phyloP scores from a whole-genome alignment of 2,329 filamentous ascomycete genomes.

The Cyphellophora europaea region DNA sequence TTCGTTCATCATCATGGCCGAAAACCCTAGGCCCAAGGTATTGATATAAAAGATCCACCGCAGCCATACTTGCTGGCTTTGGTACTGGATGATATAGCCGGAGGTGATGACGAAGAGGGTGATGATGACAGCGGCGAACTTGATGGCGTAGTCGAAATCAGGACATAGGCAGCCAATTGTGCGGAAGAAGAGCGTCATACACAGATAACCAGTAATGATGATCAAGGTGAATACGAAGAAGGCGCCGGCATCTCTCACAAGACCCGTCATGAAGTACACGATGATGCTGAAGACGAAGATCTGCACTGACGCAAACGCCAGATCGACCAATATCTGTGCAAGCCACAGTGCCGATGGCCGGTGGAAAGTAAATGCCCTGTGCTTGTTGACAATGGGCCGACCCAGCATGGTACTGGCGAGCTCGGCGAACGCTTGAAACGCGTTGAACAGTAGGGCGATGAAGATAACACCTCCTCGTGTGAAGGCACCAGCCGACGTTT shows the following conservation, averaged over 20 bases:
- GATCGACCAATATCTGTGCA: constrained; percentile 48
- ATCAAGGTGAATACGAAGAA: constrained; percentile 72
- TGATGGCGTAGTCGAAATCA: constrained; percentile 78
- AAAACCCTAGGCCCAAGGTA: constrained; percentile 29
- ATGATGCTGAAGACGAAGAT: constrained; percentile 51
- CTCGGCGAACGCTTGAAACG: constrained; percentile 52
- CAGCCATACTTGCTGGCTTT: constrained; percentile 44
- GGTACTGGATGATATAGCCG: constrained; percentile 37
- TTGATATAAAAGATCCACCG: constrained; percentile 52
- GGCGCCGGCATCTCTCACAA: constrained; percentile 59
- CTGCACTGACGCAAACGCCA: constrained; percentile 50
- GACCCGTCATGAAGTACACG: constrained; percentile 60
- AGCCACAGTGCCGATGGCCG: constrained; percentile 51
- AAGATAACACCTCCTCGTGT: constrained; percentile 54
- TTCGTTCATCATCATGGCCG: constrained; percentile 28
- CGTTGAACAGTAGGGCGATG: constrained; percentile 54
- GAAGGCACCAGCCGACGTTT: constrained; percentile 51
- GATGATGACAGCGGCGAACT: constrained; percentile 65
- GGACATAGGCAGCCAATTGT: constrained; percentile 66
- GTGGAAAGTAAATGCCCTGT: constrained; percentile 63
- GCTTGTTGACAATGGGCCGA: constrained; percentile 59
- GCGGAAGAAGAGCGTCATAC: constrained; percentile 70
- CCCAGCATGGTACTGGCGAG: constrained; percentile 51
- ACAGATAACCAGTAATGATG: constrained; percentile 58
- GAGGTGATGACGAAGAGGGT: constrained; percentile 29